phyloP scores from a whole-genome alignment of 202 grass and related monocot genomes.

The Bolboschoenoplectus hybrid region DNA sequence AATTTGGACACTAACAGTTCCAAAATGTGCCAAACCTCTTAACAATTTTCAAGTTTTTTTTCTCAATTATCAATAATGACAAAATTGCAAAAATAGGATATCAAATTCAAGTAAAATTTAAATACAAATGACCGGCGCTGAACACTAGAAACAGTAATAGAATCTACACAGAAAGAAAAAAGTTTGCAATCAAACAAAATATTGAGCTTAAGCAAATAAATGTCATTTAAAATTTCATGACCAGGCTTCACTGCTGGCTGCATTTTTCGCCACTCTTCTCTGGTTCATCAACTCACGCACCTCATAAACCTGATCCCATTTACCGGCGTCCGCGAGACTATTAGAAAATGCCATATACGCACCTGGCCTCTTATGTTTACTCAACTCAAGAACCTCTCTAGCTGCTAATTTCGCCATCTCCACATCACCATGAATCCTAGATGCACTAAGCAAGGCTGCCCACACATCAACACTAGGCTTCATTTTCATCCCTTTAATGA shows the following conservation, averaged over 20 bases:
- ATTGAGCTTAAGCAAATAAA: neutral
- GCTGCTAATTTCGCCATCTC: constrained; percentile 60
- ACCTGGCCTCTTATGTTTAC: constrained; percentile 53
- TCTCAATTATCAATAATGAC: neutral
- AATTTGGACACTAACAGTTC: neutral
- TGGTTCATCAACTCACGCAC: constrained; percentile 76
- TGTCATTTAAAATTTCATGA: constrained; percentile 16
- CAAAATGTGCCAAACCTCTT: neutral
- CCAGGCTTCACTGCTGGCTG: constrained; percentile 63
- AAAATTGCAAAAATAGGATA: neutral
- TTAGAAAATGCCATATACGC: constrained; percentile 90
- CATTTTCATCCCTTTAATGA: constrained; percentile 55
- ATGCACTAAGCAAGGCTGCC: constrained; percentile 70
- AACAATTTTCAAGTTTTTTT: neutral
- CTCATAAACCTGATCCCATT: constrained; percentile 65
- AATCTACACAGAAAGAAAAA: neutral
- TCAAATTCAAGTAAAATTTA: neutral
- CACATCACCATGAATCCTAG: constrained; percentile 67
- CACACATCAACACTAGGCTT: constrained; percentile 77
- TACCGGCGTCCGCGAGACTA: constrained; percentile 62
- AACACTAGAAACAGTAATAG: neutral
- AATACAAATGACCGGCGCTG: neutral
- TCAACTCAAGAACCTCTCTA: constrained; percentile 66
- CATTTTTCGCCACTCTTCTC: constrained; percentile 63
- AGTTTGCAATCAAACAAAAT: neutral